Base-by-base conservation (phyloP, 2,329 filamentous ascomycete species). In the Talaromyces sp. region DNA sequence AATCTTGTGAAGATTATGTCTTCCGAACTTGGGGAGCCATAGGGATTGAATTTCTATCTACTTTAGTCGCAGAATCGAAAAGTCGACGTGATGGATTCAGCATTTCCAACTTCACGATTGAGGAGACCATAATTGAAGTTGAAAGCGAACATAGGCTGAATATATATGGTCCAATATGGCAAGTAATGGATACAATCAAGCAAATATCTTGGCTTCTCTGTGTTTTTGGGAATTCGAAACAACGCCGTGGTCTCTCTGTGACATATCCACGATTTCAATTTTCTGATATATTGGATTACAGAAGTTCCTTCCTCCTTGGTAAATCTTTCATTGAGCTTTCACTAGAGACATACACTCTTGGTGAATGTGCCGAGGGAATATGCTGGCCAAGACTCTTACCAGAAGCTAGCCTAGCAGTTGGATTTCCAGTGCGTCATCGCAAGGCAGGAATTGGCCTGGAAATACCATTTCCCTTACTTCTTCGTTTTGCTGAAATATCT, bases 401-500 rank as follows among this genome's bases (percentile, higher is more conserved):
- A 43, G 11, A 11, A 2, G 26, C 21, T 4, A 58, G 11, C 8
- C 10, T 58, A 2, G 56, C 56, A 29, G 29, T 53, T 7, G 56
- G 56, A 10, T 58, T 41, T 11, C 56, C 49, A 21, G 32, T 53
- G 17, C 46, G 21, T 4, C 11, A n/a, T 5, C 56, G 56, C 5
- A 17, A 10, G n/a, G 49, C 51, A 19, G 46, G 56, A 6, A 19
- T 58, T 21, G 56, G 56, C 17, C 10, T 58, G 14, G 56, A 58
- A 19, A 58, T 58, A 2, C 56, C 56, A 1, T 58, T 58, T 53
- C 32, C 56, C 29, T 31, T 58, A 27, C 56, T 58, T 3, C 49
- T 58, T 26, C 49, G 56, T 35, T 41, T 58, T 13, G 55, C 55
- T 6, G 43, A 57, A 49, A 57, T 57, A 53, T 58, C 50, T 19